These are phyloP conservation scores for Globisporangium parvum DNA, from an alignment of 352 stramenopile genomes.

Conservation along the genomic window DNA sequence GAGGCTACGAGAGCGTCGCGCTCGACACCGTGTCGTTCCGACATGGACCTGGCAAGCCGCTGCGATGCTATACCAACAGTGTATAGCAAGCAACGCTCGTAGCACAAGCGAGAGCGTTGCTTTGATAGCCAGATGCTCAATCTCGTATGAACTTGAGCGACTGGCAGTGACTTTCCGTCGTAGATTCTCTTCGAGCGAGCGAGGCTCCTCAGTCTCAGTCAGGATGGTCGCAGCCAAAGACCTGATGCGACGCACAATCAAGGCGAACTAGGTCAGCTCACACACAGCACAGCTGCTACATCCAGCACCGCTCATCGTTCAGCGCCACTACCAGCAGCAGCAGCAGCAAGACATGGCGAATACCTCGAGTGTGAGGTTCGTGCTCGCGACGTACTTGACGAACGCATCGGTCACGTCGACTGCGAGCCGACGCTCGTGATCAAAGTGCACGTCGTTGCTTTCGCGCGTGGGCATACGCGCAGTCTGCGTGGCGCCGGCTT, in stretches of 20 bases:
- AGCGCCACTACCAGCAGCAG: too few species aligned
- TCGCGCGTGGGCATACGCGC: constrained; percentile 13
- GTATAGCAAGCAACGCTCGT: constrained; percentile 9
- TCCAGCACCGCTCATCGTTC: not conserved
- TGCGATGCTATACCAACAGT: constrained; percentile 36
- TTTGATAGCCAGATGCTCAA: not conserved
- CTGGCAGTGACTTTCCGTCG: not conserved
- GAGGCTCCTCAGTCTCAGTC: not conserved
- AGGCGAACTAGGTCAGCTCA: not conserved
- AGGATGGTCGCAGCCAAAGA: constrained; percentile 6
- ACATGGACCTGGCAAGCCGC: constrained; percentile 45
- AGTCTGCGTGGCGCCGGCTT: constrained; percentile 26
- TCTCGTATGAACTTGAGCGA: not conserved
- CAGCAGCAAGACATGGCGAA: not conserved
- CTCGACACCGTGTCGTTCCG: constrained; percentile 78
- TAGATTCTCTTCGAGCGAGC: not conserved
- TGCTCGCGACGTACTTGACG: constrained; percentile 41
- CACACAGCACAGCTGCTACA: not conserved
- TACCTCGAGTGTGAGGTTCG: constrained; percentile 44
- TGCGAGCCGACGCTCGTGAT: constrained; percentile 24
- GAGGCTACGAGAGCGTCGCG: constrained; percentile 85
- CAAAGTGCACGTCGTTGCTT: constrained; percentile 9
- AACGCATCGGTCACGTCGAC: constrained; percentile 48
- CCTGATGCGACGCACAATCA: not conserved
- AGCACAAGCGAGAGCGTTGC: not conserved